Evolutionary conservation across 148 eudicot genomes (phyloP).

Genomic region (Rhododendron ferrugineum): DNA sequence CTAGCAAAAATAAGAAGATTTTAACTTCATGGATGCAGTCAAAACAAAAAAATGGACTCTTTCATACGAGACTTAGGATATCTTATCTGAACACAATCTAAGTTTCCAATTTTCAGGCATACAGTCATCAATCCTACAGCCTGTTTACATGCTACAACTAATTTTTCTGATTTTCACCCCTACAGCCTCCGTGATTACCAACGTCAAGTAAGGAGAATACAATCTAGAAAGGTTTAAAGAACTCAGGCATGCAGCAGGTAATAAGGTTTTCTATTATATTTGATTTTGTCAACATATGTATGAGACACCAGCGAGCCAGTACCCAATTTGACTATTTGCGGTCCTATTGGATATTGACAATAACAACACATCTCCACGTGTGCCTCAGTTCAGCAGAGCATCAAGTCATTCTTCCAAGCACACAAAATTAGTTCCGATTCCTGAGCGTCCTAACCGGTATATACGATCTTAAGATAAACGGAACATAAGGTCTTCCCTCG

Average conservation of each 20-base stretch:
- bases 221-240: neutral
- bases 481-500: neutral
- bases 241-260: neutral
- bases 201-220: neutral
- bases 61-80: neutral
- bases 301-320: neutral
- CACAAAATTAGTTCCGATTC: neutral
- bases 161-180: neutral
- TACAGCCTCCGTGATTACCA: neutral
- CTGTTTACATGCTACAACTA: neutral
- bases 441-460: neutral
- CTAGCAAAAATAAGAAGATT: slow-evolving; percentile 29
- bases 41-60: neutral
- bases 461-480: neutral
- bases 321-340: neutral
- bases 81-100: neutral
- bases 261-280: neutral
- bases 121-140: neutral
- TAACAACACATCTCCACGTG: neutral
- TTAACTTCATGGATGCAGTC: slow-evolving; percentile 1
- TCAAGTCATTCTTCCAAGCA: neutral
- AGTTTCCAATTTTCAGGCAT: neutral
- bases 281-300: neutral
- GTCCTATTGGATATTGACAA: neutral
- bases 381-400: neutral